Conservation (phyloP, 2,329 filamentous ascomycete species). For the Periconia sp. region DNA sequence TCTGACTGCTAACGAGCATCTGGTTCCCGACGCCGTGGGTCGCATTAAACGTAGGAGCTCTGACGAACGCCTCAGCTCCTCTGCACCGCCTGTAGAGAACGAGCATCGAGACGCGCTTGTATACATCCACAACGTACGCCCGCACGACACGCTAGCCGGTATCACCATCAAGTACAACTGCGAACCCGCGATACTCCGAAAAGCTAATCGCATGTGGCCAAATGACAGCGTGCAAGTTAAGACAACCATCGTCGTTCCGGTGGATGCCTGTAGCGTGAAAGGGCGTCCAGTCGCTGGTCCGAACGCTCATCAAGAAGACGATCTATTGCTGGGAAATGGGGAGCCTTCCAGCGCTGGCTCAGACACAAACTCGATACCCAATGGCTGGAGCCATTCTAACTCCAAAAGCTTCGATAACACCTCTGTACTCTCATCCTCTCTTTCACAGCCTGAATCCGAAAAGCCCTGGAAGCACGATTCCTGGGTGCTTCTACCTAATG, state of each 20-base stretch:
- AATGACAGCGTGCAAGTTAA: constrained; percentile 88
- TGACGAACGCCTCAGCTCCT: constrained; percentile 62
- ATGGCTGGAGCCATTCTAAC: constrained; percentile 46
- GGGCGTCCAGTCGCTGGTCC: constrained; percentile 63
- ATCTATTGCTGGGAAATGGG: constrained; percentile 41
- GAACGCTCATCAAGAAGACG: constrained; percentile 45
- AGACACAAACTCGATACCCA: constrained; percentile 32
- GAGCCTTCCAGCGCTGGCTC: constrained; percentile 24
- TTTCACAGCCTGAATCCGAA: constrained; percentile 60
- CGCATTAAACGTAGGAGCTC: constrained; percentile 71
- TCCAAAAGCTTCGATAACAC: constrained; percentile 39
- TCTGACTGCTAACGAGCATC: constrained; percentile 49
- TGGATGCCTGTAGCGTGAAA: constrained; percentile 86
- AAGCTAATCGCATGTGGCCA: constrained; percentile 92
- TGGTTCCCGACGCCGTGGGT: constrained; percentile 52
- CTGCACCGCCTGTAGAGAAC: constrained; percentile 60
- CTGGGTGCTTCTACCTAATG: constrained; percentile 82
- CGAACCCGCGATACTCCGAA: constrained; percentile 79
- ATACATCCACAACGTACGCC: constrained; percentile 86
- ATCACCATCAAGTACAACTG: constrained; percentile 91
- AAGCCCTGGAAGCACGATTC: constrained; percentile 83
- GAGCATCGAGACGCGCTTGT: constrained; percentile 79
- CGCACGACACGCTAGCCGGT: constrained; percentile 86
- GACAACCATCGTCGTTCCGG: constrained; percentile 80
- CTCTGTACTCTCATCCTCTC: constrained; percentile 40